Evolutionary conservation across 2,329 filamentous ascomycete genomes (phyloP).

Genomic region (Rhinocladiella similis): DNA sequence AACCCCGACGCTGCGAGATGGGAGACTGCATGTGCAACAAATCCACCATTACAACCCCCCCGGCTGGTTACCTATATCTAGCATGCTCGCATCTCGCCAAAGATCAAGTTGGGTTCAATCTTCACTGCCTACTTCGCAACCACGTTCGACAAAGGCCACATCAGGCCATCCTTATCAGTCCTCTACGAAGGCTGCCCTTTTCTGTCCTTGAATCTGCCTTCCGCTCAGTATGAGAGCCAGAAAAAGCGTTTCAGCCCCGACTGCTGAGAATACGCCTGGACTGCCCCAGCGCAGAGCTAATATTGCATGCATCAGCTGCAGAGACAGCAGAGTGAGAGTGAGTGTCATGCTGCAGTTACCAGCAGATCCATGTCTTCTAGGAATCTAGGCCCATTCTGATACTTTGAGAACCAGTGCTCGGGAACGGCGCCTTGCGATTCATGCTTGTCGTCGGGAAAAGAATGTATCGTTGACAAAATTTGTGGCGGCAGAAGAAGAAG

Average conservation of each 20-base stretch:
- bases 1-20: not conserved
- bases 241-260: not conserved
- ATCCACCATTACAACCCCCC: not conserved
- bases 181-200: not conserved
- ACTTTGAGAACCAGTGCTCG: constrained; percentile 6
- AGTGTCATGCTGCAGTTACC: not conserved
- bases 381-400: not conserved
- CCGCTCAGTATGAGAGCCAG: not conserved
- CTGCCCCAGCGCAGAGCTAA: not conserved
- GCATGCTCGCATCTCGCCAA: not conserved
- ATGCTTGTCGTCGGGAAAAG: not conserved
- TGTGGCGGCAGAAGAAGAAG: constrained; percentile 1
- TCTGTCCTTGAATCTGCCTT: not conserved
- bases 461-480: constrained; percentile 12
- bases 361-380: too few relatives aligned
- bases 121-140: not conserved
- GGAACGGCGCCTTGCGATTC: constrained; percentile 10
- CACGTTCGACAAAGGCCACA: not conserved
- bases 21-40: not conserved
- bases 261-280: not conserved
- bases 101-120: not conserved
- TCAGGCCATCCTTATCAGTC: not conserved
- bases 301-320: constrained; percentile 10
- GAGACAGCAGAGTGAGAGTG: constrained; percentile 3
- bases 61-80: not conserved